Conservation (phyloP, 495 filamentous ascomycete genomes). For the Hypoxylon subgilvum region DNA sequence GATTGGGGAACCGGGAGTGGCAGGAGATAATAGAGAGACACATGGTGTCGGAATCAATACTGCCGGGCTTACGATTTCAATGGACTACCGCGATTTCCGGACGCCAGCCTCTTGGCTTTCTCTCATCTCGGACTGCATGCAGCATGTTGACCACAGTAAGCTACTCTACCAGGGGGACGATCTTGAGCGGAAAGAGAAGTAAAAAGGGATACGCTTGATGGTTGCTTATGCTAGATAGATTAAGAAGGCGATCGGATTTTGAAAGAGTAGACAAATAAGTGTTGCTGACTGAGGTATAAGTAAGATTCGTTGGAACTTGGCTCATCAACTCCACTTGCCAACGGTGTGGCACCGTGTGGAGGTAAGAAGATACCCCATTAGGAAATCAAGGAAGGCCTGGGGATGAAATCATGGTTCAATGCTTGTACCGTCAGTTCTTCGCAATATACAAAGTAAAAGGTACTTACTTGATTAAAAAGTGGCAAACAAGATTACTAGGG, state of each 20-base stretch:
- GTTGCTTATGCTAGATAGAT: background rate
- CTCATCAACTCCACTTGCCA: too few relatives aligned
- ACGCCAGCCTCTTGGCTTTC: background rate
- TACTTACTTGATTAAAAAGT: too few relatives aligned
- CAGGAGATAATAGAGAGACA: slow-evolving; percentile 1
- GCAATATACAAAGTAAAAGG: background rate
- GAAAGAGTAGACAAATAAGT: slow-evolving; percentile 1
- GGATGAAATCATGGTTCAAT: background rate
- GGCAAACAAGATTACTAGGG: too few relatives aligned
- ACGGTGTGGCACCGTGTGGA: slow-evolving; percentile 11
- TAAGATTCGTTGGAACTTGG: background rate
- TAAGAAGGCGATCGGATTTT: background rate
- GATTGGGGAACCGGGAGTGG: slow-evolving; percentile 24
- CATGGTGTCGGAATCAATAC: slow-evolving; percentile 34
- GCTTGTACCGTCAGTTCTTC: too few relatives aligned
- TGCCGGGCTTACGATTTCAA: slow-evolving; percentile 25
- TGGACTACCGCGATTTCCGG: slow-evolving; percentile 27
- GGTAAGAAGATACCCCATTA: slow-evolving; percentile 32
- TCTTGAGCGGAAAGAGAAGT: background rate
- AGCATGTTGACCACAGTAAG: slow-evolving; percentile 15
- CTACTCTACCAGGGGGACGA: background rate
- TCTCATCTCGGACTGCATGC: slow-evolving; percentile 3
- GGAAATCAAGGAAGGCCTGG: slow-evolving; percentile 5
- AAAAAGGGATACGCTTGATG: background rate
- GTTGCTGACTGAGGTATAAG: slow-evolving; percentile 8